Evolutionary conservation across 2,329 filamentous ascomycete genomes (phyloP).

Genomic region (Knoxdaviesia proteae): DNA sequence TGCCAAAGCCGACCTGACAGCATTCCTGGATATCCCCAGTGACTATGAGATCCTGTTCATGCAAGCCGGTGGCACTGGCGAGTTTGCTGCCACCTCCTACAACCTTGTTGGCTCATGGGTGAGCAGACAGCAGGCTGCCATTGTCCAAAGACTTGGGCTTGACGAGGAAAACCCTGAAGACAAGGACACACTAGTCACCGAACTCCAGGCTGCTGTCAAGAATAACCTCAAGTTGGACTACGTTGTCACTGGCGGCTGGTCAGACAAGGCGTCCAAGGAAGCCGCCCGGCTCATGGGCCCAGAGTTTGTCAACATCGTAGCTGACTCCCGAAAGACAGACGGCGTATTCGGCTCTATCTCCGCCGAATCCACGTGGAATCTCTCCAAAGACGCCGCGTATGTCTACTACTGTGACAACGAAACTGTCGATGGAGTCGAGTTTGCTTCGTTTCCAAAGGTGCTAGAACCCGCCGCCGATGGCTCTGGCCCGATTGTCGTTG

Average conservation of each 20-base stretch:
- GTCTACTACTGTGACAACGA: conserved; percentile 91
- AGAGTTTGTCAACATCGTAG: conserved; percentile 60
- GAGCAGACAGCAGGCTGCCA: conserved; percentile 38
- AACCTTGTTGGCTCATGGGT: conserved; percentile 76
- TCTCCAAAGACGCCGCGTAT: conserved; percentile 47
- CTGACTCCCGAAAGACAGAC: conserved; percentile 40
- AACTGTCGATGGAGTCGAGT: conserved; percentile 85
- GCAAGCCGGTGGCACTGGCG: conserved; percentile 67
- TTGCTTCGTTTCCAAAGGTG: conserved; percentile 47
- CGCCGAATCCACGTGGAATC: conserved; percentile 52
- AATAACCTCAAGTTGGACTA: conserved; percentile 69
- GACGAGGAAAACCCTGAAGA: conserved; percentile 17
- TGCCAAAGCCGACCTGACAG: conserved; percentile 52
- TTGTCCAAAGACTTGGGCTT: conserved; percentile 31
- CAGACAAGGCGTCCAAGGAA: conserved; percentile 72
- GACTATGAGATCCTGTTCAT: conserved; percentile 80
- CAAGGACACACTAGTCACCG: conserved; percentile 17
- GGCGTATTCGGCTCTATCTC: conserved; percentile 81
- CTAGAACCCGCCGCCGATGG: conserved; percentile 38
- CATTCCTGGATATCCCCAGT: conserved; percentile 61
- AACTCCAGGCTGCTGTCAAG: conserved; percentile 36
- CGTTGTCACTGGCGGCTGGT: conserved; percentile 74
- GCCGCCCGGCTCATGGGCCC: conserved; percentile 56
- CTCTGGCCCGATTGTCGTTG: conserved; percentile 56
- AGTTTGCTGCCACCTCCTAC: conserved; percentile 69